Evolutionary conservation across 345 rosid genomes (phyloP).

Genomic region (Aquilaria yunnanensis): DNA sequence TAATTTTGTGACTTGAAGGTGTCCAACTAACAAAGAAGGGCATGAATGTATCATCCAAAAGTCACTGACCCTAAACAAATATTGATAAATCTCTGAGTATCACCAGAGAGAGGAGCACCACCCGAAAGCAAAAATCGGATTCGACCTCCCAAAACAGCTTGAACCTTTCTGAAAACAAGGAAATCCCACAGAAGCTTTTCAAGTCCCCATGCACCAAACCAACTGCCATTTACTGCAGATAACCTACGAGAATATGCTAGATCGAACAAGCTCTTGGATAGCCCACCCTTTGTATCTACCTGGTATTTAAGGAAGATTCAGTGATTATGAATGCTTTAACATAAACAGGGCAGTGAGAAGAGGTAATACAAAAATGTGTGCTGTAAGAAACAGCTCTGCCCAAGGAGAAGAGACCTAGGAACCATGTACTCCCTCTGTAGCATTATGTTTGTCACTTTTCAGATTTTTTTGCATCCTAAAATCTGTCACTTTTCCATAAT

Average conservation of each 20-base stretch:
- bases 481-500: too few species aligned
- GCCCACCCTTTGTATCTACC: conserved; percentile 87
- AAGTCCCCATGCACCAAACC: conserved; percentile 97
- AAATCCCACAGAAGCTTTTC: conserved; percentile 80
- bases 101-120: conserved; percentile 96
- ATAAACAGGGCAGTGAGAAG: conserved; percentile 3
- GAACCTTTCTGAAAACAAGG: conserved; percentile 81
- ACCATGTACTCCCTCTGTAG: too few species aligned
- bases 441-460: too few species aligned
- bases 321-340: background rate
- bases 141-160: conserved; percentile 82
- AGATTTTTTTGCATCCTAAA: too few species aligned
- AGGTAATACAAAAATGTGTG: background rate
- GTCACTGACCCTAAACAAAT: conserved; percentile 85
- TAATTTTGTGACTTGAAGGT: too few species aligned
- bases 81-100: conserved; percentile 99
- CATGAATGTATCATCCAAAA: conserved; percentile 3
- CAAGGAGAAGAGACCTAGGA: too few species aligned
- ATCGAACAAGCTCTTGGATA: conserved; percentile 72
- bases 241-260: conserved; percentile 86
- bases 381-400: too few species aligned
- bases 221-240: conserved; percentile 90
- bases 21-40: too few species aligned
- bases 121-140: conserved; percentile 95
- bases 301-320: conserved; percentile 26